phyloP scores from a whole-genome alignment of 495 filamentous ascomycete genomes.

The Collariella sp. region DNA sequence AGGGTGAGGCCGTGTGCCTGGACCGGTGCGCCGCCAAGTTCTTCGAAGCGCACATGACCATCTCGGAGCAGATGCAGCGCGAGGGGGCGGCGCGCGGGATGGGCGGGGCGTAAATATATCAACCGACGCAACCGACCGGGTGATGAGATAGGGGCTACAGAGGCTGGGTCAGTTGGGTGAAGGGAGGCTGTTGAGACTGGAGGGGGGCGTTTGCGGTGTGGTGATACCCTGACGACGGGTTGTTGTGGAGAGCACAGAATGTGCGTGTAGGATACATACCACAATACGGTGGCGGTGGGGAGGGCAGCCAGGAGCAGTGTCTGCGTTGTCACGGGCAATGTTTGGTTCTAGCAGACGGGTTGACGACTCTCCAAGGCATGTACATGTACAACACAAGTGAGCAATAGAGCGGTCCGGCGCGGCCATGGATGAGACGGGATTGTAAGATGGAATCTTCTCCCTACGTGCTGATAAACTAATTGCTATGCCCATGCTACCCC shows the following conservation, averaged over 20 bases:
- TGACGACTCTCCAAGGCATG: neutral
- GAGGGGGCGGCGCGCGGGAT: constrained; percentile 36
- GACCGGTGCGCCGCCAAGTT: constrained; percentile 96
- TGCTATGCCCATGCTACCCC: neutral
- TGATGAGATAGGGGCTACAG: neutral
- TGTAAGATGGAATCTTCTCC: constrained; percentile 6
- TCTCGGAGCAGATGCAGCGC: constrained; percentile 50
- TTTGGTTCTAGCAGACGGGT: neutral
- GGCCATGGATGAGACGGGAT: neutral
- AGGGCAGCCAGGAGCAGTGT: neutral
- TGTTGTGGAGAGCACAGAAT: neutral
- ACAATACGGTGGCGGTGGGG: neutral
- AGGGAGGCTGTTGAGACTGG: neutral
- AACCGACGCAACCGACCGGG: neutral
- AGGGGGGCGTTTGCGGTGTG: neutral
- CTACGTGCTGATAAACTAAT: neutral
- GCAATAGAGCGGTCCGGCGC: constrained; percentile 9
- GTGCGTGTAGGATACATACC: neutral
- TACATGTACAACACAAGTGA: constrained; percentile 3
- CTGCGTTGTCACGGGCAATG: neutral
- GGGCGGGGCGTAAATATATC: constrained; percentile 5
- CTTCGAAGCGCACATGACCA: constrained; percentile 96
- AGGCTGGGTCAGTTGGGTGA: neutral
- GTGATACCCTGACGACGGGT: neutral
- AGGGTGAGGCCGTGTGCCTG: constrained; percentile 95